Evolutionary conservation across 352 stramenopile genomes (phyloP).

Genomic region (Globisporangium echinulatum): DNA sequence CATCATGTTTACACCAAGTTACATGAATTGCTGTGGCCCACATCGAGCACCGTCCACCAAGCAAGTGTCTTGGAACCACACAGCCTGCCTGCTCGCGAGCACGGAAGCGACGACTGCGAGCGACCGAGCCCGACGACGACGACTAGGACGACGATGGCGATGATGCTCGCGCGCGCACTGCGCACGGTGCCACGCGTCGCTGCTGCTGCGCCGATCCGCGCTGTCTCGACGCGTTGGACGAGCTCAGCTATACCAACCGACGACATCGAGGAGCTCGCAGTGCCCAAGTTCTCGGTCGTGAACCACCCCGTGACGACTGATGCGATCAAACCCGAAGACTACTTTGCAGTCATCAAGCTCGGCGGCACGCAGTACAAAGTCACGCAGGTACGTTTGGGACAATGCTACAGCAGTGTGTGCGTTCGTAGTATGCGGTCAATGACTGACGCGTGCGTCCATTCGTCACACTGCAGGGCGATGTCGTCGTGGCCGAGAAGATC

Average conservation of each 20-base stretch:
- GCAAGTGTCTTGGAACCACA: neutral
- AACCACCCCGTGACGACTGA: slow-evolving; percentile 69
- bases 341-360: slow-evolving; percentile 83
- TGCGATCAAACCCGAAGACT: slow-evolving; percentile 59
- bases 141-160: slow-evolving; percentile 4
- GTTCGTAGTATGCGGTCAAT: neutral
- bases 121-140: neutral
- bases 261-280: slow-evolving; percentile 10
- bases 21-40: neutral
- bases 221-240: neutral
- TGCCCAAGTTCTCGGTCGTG: slow-evolving; percentile 61
- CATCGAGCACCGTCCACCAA: neutral
- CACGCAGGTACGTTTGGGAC: slow-evolving; percentile 33
- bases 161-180: slow-evolving; percentile 7
- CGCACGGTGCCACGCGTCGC: slow-evolving; percentile 2
- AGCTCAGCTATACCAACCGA: neutral
- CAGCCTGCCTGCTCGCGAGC: neutral
- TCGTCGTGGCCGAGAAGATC: slow-evolving; percentile 82
- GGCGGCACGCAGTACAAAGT: slow-evolving; percentile 85
- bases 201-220: neutral
- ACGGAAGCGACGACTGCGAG: neutral
- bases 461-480: slow-evolving; percentile 41
- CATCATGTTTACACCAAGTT: neutral
- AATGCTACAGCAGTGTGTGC: neutral
- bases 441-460: too few relatives aligned